These are phyloP conservation scores for Fusarium sp. DNA, from an alignment of 2,329 filamentous ascomycete genomes.

Conservation along the genomic window DNA sequence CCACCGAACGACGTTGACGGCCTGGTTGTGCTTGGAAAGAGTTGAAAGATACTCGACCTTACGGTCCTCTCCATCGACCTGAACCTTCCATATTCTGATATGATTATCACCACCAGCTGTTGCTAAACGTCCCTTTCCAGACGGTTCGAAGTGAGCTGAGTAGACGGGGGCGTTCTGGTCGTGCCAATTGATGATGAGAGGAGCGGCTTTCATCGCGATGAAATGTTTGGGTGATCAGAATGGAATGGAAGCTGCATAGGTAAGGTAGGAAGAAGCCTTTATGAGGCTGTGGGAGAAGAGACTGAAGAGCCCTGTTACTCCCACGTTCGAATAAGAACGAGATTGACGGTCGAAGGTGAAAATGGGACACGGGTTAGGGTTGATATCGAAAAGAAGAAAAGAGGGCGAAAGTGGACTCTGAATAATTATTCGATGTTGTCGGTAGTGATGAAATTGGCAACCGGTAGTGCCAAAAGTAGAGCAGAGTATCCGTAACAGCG, in stretches of 20 bases:
- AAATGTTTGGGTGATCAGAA: conserved; percentile 46
- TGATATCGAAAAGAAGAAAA: conserved; percentile 13
- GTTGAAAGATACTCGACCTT: conserved; percentile 94
- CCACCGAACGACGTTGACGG: conserved; percentile 98
- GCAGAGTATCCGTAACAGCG: conserved; percentile 36
- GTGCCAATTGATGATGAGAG: conserved; percentile 98
- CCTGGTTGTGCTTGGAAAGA: conserved; percentile 92
- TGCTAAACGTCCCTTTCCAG: conserved; percentile 90
- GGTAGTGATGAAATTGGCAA: conserved; percentile 35
- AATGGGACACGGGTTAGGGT: neutral
- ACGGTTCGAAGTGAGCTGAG: conserved; percentile 94
- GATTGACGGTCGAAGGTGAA: conserved; percentile 5
- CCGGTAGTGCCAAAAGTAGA: conserved; percentile 27
- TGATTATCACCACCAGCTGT: conserved; percentile 97
- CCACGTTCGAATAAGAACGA: conserved; percentile 29
- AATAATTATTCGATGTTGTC: conserved; percentile 36
- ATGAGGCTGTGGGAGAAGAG: conserved; percentile 41
- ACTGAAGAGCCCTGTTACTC: conserved; percentile 34
- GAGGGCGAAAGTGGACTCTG: conserved; percentile 28
- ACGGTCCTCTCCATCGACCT: conserved; percentile 84
- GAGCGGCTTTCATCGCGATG: conserved; percentile 89
- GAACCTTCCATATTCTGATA: conserved; percentile 94
- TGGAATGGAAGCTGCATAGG: conserved; percentile 51
- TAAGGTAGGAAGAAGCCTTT: conserved; percentile 39
- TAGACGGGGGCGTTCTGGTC: conserved; percentile 97